These are phyloP conservation scores for Zanthoxylum bungeanum DNA, from an alignment of 345 rosid species.

Conservation along the genomic window DNA sequence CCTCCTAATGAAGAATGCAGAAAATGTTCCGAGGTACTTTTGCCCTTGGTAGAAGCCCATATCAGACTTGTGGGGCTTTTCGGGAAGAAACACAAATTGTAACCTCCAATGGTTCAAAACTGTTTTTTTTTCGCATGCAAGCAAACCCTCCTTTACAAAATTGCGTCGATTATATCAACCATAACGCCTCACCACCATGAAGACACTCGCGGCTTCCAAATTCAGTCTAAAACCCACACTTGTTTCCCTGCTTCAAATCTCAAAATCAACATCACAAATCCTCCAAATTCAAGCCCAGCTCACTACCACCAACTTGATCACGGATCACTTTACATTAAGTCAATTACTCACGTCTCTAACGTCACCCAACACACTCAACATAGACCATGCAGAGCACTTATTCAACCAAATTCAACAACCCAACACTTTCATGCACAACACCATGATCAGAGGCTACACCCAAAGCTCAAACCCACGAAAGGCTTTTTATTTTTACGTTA, in stretches of 20 bases:
- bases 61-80: too few relatives aligned
- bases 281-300: conserved; percentile 41
- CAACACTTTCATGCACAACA: conserved; percentile 32
- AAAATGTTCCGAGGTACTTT: too few relatives aligned
- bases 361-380: conserved; percentile 16
- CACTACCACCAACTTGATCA: conserved; percentile 21
- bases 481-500: conserved; percentile 31
- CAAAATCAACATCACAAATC: conserved; percentile 29
- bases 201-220: not conserved
- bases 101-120: too few relatives aligned
- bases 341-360: conserved; percentile 31
- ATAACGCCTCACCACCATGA: too few relatives aligned
- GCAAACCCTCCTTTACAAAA: too few relatives aligned
- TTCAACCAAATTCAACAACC: conserved; percentile 25
- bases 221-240: conserved; percentile 6
- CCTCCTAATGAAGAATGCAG: too few relatives aligned
- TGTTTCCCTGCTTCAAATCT: conserved; percentile 24
- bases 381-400: conserved; percentile 23
- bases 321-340: conserved; percentile 16
- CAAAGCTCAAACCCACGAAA: conserved; percentile 13
- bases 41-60: too few relatives aligned
- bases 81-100: too few relatives aligned
- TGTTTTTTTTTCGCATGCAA: too few relatives aligned
- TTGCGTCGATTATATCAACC: too few relatives aligned
- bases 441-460: conserved; percentile 30